These are phyloP conservation scores for Suillus paluster DNA, from an alignment of 768 basidiomycete species.

Conservation along the genomic window DNA sequence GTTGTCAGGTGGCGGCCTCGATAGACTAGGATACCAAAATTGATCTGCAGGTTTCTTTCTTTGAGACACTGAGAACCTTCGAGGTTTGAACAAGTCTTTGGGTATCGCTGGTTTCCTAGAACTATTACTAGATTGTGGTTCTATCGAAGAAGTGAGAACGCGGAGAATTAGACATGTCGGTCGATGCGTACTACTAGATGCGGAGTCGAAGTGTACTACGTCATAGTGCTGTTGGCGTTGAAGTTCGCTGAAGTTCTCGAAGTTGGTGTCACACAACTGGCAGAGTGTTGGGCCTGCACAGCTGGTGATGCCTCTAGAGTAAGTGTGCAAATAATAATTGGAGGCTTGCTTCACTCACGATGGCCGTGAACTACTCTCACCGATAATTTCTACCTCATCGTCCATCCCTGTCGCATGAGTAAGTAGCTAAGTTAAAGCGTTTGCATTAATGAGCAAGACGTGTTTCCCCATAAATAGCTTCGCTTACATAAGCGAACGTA, in stretches of 20 bases:
- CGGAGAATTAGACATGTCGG: neutral
- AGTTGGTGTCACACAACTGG: conserved; percentile 51
- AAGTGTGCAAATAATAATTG: conserved; percentile 4
- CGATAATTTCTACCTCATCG: conserved; percentile 33
- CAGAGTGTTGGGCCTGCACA: conserved; percentile 39
- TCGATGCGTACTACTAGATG: conserved; percentile 16
- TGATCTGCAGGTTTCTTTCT: conserved; percentile 43
- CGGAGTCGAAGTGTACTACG: conserved; percentile 43
- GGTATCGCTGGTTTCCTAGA: conserved; percentile 22
- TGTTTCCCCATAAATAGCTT: neutral
- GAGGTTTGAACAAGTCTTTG: conserved; percentile 2
- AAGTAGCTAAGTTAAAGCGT: too few species aligned
- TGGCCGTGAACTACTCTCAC: conserved; percentile 3
- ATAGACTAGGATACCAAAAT: conserved; percentile 67
- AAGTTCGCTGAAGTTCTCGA: conserved; percentile 40
- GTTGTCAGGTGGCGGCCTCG: conserved; percentile 52
- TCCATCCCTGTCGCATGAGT: too few species aligned
- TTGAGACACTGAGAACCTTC: neutral
- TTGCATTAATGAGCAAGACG: neutral
- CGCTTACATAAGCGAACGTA: conserved; percentile 31
- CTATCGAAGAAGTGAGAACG: conserved; percentile 17
- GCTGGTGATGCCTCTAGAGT: conserved; percentile 14
- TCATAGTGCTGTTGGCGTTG: conserved; percentile 62
- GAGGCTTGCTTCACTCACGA: conserved; percentile 13
- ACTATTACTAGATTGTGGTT: conserved; percentile 3